Base-by-base conservation (phyloP, 2,329 filamentous ascomycete species). In the Aspergillus caelatus region DNA sequence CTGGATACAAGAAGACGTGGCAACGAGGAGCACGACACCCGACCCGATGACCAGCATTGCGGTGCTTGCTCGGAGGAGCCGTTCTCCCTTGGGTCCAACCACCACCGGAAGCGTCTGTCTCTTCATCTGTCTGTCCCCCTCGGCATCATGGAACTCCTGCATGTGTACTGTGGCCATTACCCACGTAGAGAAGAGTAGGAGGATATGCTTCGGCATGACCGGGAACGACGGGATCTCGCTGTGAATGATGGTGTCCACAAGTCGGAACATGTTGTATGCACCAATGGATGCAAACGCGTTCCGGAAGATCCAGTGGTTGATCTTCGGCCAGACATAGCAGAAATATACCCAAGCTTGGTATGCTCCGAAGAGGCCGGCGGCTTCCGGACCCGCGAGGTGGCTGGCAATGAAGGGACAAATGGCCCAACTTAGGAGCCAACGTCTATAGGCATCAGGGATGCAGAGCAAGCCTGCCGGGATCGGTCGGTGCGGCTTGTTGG, bases 131-230 rank as follows among this genome's bases (percentile, higher is more conserved):
- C 46, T 53, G 26, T 65, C 63, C 1, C 63, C 63, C n/a, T 65
- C 63, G 3, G 59, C 21, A 43, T 65, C 63, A 21, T 65, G 63
- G 10, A 65, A 65, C n/a, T 65, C 63, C 54, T 65, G 63, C 19
- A 65, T 52, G 3, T 65, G 63, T 12, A 62, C 32, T 4, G 63
- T 65, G 23, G 41, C 9, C 10, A 58, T 45, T 7, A 62, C 63
- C 60, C 60, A 65, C 2, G 32, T 5, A 0, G 63, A 41, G 1
- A 62, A 61, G 32, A 14, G n/a, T 4, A 60, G 7, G 3, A 62
- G 39, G 30, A 41, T 48, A 23, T 57, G 48, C 16, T 23, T 52
- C 28, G 43, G 46, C 36, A 39, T 34, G 9, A 60, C 45, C 5
- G 48, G 45, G 19, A 62, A 36, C 12, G 41, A 52, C 5, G 63